Base-by-base conservation (phyloP, 176 grass and related monocot genomes). In the Avena atlantica region DNA sequence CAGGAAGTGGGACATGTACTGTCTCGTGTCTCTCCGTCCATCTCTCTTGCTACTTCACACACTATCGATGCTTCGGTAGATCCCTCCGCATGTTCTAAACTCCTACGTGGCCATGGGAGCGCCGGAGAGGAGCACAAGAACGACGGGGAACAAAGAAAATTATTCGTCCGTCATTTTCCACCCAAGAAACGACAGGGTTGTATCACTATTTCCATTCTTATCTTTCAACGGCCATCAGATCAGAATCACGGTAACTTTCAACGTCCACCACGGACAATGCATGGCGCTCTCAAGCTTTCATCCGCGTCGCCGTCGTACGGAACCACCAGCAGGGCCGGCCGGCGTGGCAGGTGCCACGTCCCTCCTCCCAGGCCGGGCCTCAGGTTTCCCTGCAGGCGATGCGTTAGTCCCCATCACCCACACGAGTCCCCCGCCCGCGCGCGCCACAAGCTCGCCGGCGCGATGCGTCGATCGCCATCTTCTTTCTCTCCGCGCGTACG, bases 401-500 rank as follows among this genome's bases (percentile, higher is more conserved):
- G 37, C 37, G 75, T 79, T 47, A 79, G 75, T 86, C 61, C 44
- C 60, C 62, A 36, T 81, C 63, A 40, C 29, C 15, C 48, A 12
- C 17, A 51, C n/a, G 47, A 17, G 68, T 42, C 36, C n/a, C 5
- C 11, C 44, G n/a, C n/a, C 24, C n/a, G 72, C 45, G 23, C 45
- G 72, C n/a, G 23, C 45, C 72, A 75, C 72, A 24, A 21, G 21
- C 68, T 19, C 36, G 10, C 40, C 20, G 1, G 40, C 19, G 6
- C 40, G 29, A 69, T 34, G 67, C 67, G 9, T 71, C 69, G 9
- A 6, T 72, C 37, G 37, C 69, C 37, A 12, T 72, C 69, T 72
- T 45, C 37, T 45, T 72, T 45, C 37, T 6, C 37, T 4, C 69
- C 37, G 64, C 27, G 1, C 17, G 5, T 67, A 68, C 13, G 68